phyloP scores from a whole-genome alignment of 2,329 filamentous ascomycete genomes.

The Pochonia chlamydosporia region DNA sequence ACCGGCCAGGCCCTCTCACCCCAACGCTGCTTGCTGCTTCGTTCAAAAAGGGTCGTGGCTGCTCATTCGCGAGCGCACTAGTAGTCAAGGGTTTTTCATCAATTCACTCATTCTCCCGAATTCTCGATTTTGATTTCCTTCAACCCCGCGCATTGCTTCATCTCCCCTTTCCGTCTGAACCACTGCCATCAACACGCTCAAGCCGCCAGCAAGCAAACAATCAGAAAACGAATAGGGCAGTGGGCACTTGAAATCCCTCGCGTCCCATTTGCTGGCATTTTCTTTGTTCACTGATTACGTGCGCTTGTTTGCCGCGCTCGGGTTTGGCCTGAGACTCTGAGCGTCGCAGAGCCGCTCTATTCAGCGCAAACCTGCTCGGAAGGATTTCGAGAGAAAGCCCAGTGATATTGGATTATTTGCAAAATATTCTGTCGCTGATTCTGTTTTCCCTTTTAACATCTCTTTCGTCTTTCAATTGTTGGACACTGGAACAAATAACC shows the following conservation, averaged over 20 bases:
- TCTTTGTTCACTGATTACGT: neutral
- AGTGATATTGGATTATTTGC: neutral
- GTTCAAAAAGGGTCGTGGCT: constrained; percentile 9
- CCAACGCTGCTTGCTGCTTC: constrained; percentile 9
- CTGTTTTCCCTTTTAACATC: no score
- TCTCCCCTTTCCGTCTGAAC: no score
- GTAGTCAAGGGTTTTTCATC: neutral
- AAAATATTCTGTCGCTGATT: no score
- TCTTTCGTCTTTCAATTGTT: neutral
- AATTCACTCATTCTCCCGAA: neutral
- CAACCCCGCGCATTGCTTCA: neutral
- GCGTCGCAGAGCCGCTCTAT: neutral
- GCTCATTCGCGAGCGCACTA: constrained; percentile 5
- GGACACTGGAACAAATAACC: neutral
- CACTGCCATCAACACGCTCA: no score
- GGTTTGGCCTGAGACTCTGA: neutral
- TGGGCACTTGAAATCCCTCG: neutral
- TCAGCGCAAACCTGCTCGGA: constrained; percentile 6
- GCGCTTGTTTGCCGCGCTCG: neutral
- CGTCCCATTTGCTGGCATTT: neutral
- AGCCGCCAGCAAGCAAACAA: no score
- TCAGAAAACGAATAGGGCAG: neutral
- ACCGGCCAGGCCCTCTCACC: constrained; percentile 19
- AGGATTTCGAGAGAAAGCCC: neutral
- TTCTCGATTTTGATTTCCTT: neutral